Conservation (phyloP, 148 eudicot species). For the Cornus kousa region DNA sequence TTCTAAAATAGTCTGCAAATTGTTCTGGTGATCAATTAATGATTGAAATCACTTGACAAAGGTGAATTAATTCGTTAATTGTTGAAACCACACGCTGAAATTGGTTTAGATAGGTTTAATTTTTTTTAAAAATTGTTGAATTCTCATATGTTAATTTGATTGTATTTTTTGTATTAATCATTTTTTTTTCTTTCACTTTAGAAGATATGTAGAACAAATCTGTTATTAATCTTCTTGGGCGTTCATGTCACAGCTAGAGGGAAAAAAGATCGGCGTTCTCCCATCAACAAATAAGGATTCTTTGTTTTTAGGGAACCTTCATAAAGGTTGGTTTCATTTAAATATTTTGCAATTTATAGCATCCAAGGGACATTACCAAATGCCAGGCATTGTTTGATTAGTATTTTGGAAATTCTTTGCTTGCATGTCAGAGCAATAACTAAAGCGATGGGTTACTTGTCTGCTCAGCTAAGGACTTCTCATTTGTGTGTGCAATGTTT, state of each 20-base stretch:
- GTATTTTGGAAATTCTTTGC: background rate
- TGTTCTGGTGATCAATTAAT: too few species aligned
- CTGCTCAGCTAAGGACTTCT: background rate
- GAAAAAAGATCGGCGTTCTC: constrained; percentile 70
- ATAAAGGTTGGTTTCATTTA: constrained; percentile 51
- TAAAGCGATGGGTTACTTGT: background rate
- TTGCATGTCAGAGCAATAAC: constrained; percentile 7
- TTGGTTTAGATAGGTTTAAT: too few species aligned
- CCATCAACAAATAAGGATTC: constrained; percentile 62
- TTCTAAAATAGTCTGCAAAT: background rate
- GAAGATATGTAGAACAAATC: background rate
- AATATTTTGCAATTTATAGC: background rate
- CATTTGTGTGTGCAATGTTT: background rate
- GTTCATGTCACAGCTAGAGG: constrained; percentile 58
- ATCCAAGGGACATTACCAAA: constrained; percentile 1
- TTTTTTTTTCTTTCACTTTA: background rate
- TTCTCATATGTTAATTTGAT: background rate
- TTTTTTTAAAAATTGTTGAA: background rate
- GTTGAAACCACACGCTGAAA: too few species aligned
- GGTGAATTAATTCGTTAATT: too few species aligned
- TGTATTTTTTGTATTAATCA: background rate
- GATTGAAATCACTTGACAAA: too few species aligned
- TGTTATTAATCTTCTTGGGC: constrained; percentile 16
- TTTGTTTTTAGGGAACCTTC: constrained; percentile 64
- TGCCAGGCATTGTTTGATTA: background rate